These are phyloP conservation scores for Tilletia horrida DNA, from an alignment of 1,284 basidiomycete species.

Conservation along the genomic window DNA sequence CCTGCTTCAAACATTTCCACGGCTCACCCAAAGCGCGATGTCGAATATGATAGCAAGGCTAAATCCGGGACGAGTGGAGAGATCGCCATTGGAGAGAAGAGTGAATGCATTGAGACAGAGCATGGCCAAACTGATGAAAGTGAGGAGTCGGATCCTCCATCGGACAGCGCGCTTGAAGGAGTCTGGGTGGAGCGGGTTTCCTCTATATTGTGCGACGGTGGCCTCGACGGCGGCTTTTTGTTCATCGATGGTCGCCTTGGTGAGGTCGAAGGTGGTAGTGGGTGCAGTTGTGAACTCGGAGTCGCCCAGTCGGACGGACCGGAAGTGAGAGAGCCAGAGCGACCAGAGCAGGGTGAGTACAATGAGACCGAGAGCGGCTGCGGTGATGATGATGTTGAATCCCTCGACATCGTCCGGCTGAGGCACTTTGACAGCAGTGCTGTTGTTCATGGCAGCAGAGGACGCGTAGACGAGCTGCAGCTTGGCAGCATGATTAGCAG, in stretches of 20 bases:
- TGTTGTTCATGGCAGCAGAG: too few relatives aligned
- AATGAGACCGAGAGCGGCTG: not conserved
- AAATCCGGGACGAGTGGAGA: not conserved
- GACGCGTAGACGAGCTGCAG: too few relatives aligned
- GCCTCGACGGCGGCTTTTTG: not conserved
- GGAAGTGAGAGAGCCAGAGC: not conserved
- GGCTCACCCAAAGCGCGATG: conserved; percentile 7
- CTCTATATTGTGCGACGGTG: not conserved
- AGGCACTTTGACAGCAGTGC: not conserved
- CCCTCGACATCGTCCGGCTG: conserved; percentile 5
- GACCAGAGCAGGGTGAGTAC: not conserved
- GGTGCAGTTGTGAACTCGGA: not conserved
- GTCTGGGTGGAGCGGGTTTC: not conserved
- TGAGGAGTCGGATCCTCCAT: conserved; percentile 7
- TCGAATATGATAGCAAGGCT: not conserved
- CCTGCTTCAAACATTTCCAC: too few relatives aligned
- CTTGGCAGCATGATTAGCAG: too few relatives aligned
- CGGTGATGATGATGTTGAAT: not conserved
- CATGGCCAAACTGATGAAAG: not conserved
- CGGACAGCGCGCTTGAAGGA: not conserved
- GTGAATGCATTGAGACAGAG: conserved; percentile 8
- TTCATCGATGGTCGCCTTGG: not conserved
- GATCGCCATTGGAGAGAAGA: not conserved
- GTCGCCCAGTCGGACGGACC: not conserved
- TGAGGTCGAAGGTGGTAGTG: not conserved